Evolutionary conservation across 768 basidiomycete genomes (phyloP).

Genomic region (Hebeloma cylindrosporum): DNA sequence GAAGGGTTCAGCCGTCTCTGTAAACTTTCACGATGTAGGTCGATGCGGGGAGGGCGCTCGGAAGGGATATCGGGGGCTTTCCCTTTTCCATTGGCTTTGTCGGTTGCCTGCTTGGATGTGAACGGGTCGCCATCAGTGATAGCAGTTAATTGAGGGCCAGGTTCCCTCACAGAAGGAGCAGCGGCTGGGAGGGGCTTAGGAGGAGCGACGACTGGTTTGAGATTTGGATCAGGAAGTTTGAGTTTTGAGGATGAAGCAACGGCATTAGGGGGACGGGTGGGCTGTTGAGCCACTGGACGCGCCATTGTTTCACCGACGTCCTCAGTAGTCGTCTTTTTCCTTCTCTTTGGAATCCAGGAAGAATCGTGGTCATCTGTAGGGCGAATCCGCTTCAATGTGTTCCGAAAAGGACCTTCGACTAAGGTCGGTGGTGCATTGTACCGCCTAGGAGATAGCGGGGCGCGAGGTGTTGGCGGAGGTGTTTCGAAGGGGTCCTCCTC

Average conservation of each 20-base stretch:
- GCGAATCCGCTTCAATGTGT: slow-evolving; percentile 20
- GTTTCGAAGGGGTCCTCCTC: slow-evolving; percentile 17
- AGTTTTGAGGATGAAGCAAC: slow-evolving; percentile 31
- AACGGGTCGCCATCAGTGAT: slow-evolving; percentile 13
- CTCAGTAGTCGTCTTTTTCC: slow-evolving; percentile 7
- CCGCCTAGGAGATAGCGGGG: slow-evolving; percentile 13
- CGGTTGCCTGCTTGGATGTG: slow-evolving; percentile 1
- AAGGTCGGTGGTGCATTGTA: slow-evolving; percentile 18
- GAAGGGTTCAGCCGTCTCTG: slow-evolving; percentile 7
- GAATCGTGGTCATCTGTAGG: slow-evolving; percentile 14
- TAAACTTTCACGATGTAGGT: slow-evolving; percentile 15
- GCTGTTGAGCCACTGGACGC: neutral
- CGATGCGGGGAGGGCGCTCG: slow-evolving; percentile 13
- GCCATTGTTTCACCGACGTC: neutral
- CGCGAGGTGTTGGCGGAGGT: slow-evolving; percentile 1
- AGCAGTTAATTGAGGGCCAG: neutral
- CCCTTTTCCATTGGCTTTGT: slow-evolving; percentile 8
- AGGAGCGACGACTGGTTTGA: neutral
- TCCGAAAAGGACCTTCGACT: slow-evolving; percentile 32
- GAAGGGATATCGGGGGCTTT: slow-evolving; percentile 9
- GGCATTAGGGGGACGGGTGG: slow-evolving; percentile 19
- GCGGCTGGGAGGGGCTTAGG: neutral
- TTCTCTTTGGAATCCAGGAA: slow-evolving; percentile 28
- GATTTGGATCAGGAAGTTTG: slow-evolving; percentile 6
- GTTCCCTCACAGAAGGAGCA: neutral